These are phyloP conservation scores for Trichodelitschia bisporula DNA, from an alignment of 495 filamentous ascomycete genomes.

Conservation along the genomic window DNA sequence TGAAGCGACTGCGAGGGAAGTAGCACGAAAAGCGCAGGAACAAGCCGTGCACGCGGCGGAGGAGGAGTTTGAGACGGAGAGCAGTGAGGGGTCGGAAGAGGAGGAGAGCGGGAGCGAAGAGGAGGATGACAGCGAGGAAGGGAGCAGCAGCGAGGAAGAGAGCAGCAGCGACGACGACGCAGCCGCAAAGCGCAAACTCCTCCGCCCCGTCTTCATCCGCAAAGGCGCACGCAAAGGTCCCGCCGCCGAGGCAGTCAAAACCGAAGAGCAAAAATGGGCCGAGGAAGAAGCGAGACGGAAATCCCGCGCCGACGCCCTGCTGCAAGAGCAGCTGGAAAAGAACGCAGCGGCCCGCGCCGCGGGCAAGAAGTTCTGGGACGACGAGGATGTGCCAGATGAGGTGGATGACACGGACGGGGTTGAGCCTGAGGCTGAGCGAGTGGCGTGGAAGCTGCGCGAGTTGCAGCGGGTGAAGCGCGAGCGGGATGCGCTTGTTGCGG, in stretches of 20 bases:
- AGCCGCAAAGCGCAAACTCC: conserved; percentile 30
- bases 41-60: conserved; percentile 19
- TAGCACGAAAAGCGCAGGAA: too few species aligned
- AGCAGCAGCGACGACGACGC: conserved; percentile 20
- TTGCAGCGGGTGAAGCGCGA: conserved; percentile 68
- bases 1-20: too few species aligned
- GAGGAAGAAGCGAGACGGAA: conserved; percentile 38
- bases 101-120: conserved; percentile 13
- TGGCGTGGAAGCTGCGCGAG: conserved; percentile 86
- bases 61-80: conserved; percentile 8
- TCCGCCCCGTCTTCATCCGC: conserved; percentile 79
- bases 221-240: conserved; percentile 40
- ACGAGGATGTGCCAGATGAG: conserved; percentile 37
- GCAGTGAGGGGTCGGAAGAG: conserved; percentile 4
- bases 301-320: conserved; percentile 45
- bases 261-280: conserved; percentile 23
- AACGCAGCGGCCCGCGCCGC: conserved; percentile 48
- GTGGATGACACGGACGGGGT: conserved; percentile 71
- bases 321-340: conserved; percentile 72
- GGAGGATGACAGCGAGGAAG: conserved; percentile 22
- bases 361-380: conserved; percentile 68
- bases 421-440: conserved; percentile 72
- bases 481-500: conserved; percentile 55
- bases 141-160: conserved; percentile 48
- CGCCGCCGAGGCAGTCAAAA: conserved; percentile 9